Percentiles rank a stretch among this genome's conserved stretches.
These are phyloP conservation scores for Endothia cerciana DNA, from an alignment of 2,329 filamentous ascomycete species.

Conservation along the genomic window DNA sequence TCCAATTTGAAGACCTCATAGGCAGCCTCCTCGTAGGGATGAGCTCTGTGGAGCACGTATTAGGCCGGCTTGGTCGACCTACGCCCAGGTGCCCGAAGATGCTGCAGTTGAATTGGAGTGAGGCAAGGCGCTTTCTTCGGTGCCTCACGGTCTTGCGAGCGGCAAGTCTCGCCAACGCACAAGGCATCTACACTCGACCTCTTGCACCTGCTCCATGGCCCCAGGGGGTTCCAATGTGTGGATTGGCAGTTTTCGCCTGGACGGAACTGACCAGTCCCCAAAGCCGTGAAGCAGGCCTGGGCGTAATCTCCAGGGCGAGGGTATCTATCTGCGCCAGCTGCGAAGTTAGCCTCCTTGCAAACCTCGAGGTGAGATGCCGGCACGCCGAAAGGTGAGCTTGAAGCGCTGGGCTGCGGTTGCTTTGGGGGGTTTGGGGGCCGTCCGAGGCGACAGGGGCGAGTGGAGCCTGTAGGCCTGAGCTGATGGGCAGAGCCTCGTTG, in stretches of 20 bases:
- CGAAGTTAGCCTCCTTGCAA: constrained; percentile 60
- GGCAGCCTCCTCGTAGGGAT: constrained; percentile 57
- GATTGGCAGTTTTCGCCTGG: constrained; percentile 64
- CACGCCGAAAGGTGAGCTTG: constrained; percentile 54
- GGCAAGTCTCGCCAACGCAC: constrained; percentile 63
- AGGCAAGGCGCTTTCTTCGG: too few relatives aligned
- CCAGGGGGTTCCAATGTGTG: constrained; percentile 64
- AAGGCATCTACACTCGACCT: constrained; percentile 67
- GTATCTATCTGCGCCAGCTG: constrained; percentile 60
- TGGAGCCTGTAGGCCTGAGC: background rate
- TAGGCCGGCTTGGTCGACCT: constrained; percentile 27
- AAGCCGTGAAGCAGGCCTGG: constrained; percentile 55
- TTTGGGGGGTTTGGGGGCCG: background rate
- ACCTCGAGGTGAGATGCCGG: constrained; percentile 48
- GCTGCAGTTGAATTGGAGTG: too few relatives aligned
- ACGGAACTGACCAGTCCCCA: constrained; percentile 68
- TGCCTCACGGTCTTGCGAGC: constrained; percentile 62
- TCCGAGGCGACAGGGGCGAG: background rate
- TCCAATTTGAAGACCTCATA: constrained; percentile 55
- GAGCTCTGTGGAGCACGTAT: constrained; percentile 43
- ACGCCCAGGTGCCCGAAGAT: too few relatives aligned
- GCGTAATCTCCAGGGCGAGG: constrained; percentile 50
- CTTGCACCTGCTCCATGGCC: constrained; percentile 60
- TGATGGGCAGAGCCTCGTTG: too few relatives aligned
- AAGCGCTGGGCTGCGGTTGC: constrained; percentile 22